Evolutionary conservation across 2,329 filamentous ascomycete genomes (phyloP).

Genomic region (Whalleya microplaca): DNA sequence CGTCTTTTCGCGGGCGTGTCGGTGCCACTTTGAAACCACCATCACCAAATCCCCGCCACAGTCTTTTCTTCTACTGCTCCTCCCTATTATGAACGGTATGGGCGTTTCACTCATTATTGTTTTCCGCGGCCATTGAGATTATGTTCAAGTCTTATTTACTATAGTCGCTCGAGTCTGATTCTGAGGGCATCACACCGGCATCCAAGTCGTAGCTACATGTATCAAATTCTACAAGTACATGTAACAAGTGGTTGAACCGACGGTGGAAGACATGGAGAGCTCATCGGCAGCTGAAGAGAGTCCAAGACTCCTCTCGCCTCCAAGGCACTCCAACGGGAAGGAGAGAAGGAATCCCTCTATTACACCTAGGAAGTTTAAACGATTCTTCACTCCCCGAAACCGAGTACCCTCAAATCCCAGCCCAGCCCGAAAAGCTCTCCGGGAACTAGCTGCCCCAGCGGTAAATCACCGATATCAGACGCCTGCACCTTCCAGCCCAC

Average conservation of each 20-base stretch:
- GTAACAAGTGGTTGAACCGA: background rate
- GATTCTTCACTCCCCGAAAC: slow-evolving; percentile 57
- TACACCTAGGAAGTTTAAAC: slow-evolving; percentile 56
- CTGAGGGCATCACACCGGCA: too few relatives aligned
- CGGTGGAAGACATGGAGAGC: slow-evolving; percentile 17
- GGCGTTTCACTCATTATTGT: slow-evolving; percentile 1
- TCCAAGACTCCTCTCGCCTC: slow-evolving; percentile 30
- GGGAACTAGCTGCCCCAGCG: slow-evolving; percentile 45
- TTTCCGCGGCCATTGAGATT: background rate
- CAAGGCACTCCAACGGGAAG: slow-evolving; percentile 40
- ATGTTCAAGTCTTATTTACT: background rate
- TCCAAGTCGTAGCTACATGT: too few relatives aligned
- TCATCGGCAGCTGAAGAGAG: slow-evolving; percentile 21
- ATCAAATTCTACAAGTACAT: background rate
- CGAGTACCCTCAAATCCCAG: slow-evolving; percentile 44
- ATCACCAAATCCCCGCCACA: slow-evolving; percentile 12
- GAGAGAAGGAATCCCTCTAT: slow-evolving; percentile 55
- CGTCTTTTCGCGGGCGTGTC: slow-evolving; percentile 29
- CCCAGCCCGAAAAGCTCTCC: slow-evolving; percentile 44
- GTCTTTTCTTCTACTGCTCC: background rate
- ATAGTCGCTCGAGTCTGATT: background rate
- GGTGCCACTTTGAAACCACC: slow-evolving; percentile 3
- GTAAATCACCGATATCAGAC: slow-evolving; percentile 45
- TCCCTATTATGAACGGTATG: slow-evolving; percentile 3
- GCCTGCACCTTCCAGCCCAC: slow-evolving; percentile 44